These are phyloP conservation scores for Hippophae tibetana DNA, from an alignment of 306 rosid species.

Conservation along the genomic window DNA sequence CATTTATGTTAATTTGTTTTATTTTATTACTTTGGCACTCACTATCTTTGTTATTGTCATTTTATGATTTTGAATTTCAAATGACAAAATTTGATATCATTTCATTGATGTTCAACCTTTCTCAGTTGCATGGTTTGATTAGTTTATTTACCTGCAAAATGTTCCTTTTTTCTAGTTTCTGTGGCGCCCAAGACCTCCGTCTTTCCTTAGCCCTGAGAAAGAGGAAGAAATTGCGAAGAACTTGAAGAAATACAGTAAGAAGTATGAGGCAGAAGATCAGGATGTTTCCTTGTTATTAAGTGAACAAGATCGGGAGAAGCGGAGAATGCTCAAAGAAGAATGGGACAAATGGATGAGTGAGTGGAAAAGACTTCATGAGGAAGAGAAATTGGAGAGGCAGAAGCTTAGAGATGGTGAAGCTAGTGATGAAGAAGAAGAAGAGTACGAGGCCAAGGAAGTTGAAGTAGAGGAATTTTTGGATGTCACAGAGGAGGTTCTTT, in stretches of 20 bases:
- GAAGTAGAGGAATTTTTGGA: constrained; percentile 66
- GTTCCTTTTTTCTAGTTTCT: constrained; percentile 34
- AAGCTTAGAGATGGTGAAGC: constrained; percentile 76
- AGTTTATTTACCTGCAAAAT: not conserved
- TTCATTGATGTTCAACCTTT: not conserved
- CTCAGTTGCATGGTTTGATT: not conserved
- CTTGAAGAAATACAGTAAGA: constrained; percentile 86
- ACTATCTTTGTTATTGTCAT: too few relatives aligned
- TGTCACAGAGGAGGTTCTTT: constrained; percentile 47
- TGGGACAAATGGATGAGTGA: constrained; percentile 75
- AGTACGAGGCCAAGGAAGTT: constrained; percentile 80
- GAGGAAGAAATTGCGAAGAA: constrained; percentile 87
- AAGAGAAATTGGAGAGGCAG: constrained; percentile 32
- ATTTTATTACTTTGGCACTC: too few relatives aligned
- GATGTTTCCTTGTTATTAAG: constrained; percentile 68
- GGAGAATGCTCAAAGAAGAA: constrained; percentile 65
- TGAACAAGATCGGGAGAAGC: constrained; percentile 83
- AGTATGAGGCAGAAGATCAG: constrained; percentile 82
- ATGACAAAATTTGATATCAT: too few relatives aligned
- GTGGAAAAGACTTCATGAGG: constrained; percentile 66
- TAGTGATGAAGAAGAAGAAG: constrained; percentile 79
- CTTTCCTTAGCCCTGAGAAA: constrained; percentile 64
- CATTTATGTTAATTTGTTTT: too few relatives aligned
- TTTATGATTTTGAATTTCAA: too few relatives aligned
- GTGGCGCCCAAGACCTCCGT: constrained; percentile 88